phyloP scores from a whole-genome alignment of 2,329 filamentous ascomycete genomes.

The Botrytis pseudocinerea region DNA sequence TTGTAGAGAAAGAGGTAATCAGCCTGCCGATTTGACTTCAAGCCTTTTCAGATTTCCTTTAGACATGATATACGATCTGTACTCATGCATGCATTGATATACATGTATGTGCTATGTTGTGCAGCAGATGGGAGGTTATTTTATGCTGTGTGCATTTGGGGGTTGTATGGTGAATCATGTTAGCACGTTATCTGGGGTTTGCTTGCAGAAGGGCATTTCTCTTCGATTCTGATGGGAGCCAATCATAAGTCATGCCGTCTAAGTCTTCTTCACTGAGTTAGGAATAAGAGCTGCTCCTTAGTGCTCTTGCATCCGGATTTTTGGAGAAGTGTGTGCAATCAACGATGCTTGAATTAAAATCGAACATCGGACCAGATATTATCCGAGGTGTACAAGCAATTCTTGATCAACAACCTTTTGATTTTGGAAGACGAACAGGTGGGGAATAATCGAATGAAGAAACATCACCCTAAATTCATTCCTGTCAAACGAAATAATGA shows the following conservation, averaged over 20 bases:
- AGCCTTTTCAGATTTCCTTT: constrained; percentile 9
- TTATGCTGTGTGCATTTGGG: constrained; percentile 5
- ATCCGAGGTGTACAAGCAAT: background rate
- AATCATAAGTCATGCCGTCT: background rate
- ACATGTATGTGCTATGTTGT: constrained; percentile 11
- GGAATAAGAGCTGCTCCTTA: background rate
- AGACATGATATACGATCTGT: constrained; percentile 15
- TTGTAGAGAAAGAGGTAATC: background rate
- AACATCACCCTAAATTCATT: constrained; percentile 4
- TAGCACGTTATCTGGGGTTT: constrained; percentile 15
- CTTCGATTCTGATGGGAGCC: background rate
- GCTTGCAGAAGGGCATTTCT: background rate
- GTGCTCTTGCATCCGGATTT: too few relatives aligned
- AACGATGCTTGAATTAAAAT: background rate
- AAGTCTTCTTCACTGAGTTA: background rate
- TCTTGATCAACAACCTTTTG: constrained; percentile 1
- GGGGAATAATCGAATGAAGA: background rate
- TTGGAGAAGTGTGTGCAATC: background rate
- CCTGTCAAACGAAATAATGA: background rate
- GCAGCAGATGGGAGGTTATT: constrained; percentile 11
- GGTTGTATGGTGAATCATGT: background rate
- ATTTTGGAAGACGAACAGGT: background rate
- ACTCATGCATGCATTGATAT: constrained; percentile 14
- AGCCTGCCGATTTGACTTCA: background rate
- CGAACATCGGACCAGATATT: background rate